Conservation (phyloP, 768 basidiomycete genomes). For the Suillus alpinus region DNA sequence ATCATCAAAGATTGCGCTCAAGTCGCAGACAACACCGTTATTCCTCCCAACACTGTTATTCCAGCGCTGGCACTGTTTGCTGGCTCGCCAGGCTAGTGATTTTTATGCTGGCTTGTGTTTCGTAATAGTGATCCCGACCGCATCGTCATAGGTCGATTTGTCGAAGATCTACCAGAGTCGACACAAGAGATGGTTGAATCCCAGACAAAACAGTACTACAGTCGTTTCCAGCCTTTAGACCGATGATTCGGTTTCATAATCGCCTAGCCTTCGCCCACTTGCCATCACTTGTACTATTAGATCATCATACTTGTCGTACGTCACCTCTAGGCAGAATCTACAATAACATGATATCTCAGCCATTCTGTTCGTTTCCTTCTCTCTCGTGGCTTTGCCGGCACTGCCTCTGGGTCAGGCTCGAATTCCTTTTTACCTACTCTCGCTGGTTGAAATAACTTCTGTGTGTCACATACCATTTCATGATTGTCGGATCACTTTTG, state of each 20-base stretch:
- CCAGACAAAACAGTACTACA: conserved; percentile 81
- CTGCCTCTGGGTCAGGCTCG: neutral
- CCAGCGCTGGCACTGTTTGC: conserved; percentile 83
- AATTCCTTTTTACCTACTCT: no score
- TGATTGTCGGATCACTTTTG: conserved; percentile 14
- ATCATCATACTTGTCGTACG: conserved; percentile 2
- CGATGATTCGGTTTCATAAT: conserved; percentile 17
- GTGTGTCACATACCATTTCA: conserved; percentile 3
- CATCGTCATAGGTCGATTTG: conserved; percentile 59
- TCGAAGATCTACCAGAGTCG: conserved; percentile 87
- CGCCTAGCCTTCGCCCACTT: neutral
- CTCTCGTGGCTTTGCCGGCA: neutral
- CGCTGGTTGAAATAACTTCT: neutral
- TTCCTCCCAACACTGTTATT: conserved; percentile 90
- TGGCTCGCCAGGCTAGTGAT: conserved; percentile 81
- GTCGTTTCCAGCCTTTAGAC: conserved; percentile 70
- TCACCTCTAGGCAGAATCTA: neutral
- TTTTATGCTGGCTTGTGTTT: neutral
- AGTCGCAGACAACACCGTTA: conserved; percentile 84
- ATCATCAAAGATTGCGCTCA: conserved; percentile 95
- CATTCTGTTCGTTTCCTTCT: neutral
- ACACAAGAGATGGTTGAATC: conserved; percentile 90
- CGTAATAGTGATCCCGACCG: neutral
- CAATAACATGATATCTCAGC: neutral
- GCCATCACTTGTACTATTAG: conserved; percentile 4